Base-by-base conservation (phyloP, 2,329 filamentous ascomycete species). In the Epichloe coenophiala region DNA sequence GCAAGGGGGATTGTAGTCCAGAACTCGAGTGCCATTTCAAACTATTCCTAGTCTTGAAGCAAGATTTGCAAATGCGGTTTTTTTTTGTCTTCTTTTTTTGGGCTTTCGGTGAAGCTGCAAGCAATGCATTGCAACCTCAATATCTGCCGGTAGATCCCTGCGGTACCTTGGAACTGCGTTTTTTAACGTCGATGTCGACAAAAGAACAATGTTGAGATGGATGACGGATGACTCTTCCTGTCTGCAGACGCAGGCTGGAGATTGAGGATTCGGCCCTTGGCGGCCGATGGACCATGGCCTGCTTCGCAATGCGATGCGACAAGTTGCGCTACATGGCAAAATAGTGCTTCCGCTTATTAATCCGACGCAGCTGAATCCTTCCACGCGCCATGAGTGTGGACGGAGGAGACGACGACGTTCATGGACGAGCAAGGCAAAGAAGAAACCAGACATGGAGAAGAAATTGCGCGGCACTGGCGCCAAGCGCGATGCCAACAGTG, bases 231-330 rank as follows among this genome's bases (percentile, higher is more conserved):
- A 4, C 19, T 41, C 11, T 3, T 41, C 23, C 27, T 3, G 27
- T 9, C 7, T 8, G 27, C 27, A 31, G 27, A 8, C 27, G 27
- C 27, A 7, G 27, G 27, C 27, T 43, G 21, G 13, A n/a, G 17
- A 11, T 3, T 31, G 27, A 38, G 12, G 4, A 23, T 19, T 45
- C 48, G 48, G 36, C 12, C 36, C 41, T 35, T 50, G 48, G 23
- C 27, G 13, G 39, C 48, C 42, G 48, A 50, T 15, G 48, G 43
- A 46, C 48, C 48, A 50, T 42, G 36, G 31, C 37, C 13, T 39
- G 37, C 7, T 27, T 27, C 27, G 37, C 23, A 27, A 40, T 35
- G 43, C 36, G 17, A 37, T 36, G 9, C 2, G 23, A 7, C 6
- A 23, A 23, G 23, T 23, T 23, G 23, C 23, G 2, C 23, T 7